Percentiles rank a stretch among this genome's conserved stretches.
Conservation (phyloP, 257 asterid species). For the Linaria vulgaris region DNA sequence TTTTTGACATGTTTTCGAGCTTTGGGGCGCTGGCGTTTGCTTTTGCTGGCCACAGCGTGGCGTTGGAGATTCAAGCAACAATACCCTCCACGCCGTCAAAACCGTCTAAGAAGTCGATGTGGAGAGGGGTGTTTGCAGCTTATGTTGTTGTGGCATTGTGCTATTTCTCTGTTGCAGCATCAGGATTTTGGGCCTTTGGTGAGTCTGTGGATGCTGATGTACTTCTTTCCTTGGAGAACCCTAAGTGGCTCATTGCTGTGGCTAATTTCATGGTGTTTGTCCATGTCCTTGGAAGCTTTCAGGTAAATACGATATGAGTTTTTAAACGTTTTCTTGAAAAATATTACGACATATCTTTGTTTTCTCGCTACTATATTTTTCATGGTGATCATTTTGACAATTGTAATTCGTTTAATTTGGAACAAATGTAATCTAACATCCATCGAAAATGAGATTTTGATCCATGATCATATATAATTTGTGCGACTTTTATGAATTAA, state of each 20-base stretch:
- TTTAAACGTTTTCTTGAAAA: too few relatives aligned
- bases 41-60: slow-evolving; percentile 45
- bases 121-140: slow-evolving; percentile 42
- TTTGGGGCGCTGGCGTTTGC: slow-evolving; percentile 43
- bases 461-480: too few relatives aligned
- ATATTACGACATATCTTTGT: too few relatives aligned
- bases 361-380: too few relatives aligned
- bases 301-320: too few relatives aligned
- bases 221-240: slow-evolving; percentile 38
- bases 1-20: slow-evolving; percentile 38
- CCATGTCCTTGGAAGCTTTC: slow-evolving; percentile 53
- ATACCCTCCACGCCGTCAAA: slow-evolving; percentile 47
- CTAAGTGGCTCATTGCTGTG: slow-evolving; percentile 34
- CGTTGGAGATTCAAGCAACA: slow-evolving; percentile 48
- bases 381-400: too few relatives aligned
- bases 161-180: slow-evolving; percentile 44
- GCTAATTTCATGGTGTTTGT: slow-evolving; percentile 51
- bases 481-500: too few relatives aligned
- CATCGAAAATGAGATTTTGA: too few relatives aligned
- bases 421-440: too few relatives aligned
- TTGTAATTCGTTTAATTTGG: too few relatives aligned
- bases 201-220: slow-evolving; percentile 37
- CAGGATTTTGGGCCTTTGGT: slow-evolving; percentile 52
- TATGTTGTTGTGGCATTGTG: slow-evolving; percentile 41
- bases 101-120: slow-evolving; percentile 42